Evolutionary conservation across 805 yeast species (phyloP), one percentile per base, ranked within the genome.

Genomic region (Starmera amethionina): DNA sequence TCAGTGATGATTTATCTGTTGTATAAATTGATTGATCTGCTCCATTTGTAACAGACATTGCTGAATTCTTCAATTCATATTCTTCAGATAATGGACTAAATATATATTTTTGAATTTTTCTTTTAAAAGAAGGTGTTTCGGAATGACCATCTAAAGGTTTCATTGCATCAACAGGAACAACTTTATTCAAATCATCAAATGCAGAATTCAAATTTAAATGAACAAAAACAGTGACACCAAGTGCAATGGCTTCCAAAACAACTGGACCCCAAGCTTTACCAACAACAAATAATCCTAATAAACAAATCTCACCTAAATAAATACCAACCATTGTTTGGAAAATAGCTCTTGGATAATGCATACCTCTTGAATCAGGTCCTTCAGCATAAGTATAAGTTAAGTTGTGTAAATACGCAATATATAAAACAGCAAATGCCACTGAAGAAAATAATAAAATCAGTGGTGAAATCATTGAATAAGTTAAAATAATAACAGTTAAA

Each of bases 201-300:
- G 96, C 86, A 8, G 55, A 45, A 46, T 70, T 75, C 55, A 90
- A 59, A 46, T 76, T 72, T 28, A 75, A 14, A 52, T 90, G 96
- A 43, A 75, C 68, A 55, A 85, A 80, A 4, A 73, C 72, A 0
- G 97, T 86, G 47, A 71, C 60, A 8, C 71, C 73, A 12, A 86
- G 52, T 34, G 82, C 67, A 39, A 89, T 68, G 2, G 77, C 79
- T 58, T 83, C 85, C 40, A 90, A 62, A 4, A 80, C 84, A 47
- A 88, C 71, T 31, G 96, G 95, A 35, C 96, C 97, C 96, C 96
- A 90, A 34, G 94, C 82, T 68, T 86, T 86, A 45, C 94, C 88
- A 41, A 90, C 94, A 14, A 77, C 84, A 57, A 87, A 89, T 41
- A 93, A 61, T 41, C 96, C 97, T 40, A 93, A 58, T 46, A 93